Conservation (phyloP, 2,329 filamentous ascomycete genomes). For the Pestalotiopsis sp. region DNA sequence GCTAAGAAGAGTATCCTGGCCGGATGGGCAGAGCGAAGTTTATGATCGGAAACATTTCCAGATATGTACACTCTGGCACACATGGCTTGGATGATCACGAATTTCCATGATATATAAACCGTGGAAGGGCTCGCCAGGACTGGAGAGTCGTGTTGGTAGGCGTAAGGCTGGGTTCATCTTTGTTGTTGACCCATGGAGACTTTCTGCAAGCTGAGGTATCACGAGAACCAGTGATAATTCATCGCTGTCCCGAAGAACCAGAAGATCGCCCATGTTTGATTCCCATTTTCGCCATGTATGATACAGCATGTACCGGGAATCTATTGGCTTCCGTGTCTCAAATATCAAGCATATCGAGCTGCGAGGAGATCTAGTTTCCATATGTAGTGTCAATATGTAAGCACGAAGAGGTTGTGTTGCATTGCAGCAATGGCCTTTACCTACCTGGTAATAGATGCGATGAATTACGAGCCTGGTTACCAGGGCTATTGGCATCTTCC, state of each 20-base stretch:
- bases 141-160: too few relatives aligned
- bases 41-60: not conserved
- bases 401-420: not conserved
- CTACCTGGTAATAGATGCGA: not conserved
- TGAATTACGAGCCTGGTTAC: not conserved
- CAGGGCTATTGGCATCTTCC: not conserved
- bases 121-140: too few relatives aligned
- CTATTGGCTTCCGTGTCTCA: not conserved
- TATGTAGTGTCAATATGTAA: not conserved
- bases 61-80: not conserved
- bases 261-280: not conserved
- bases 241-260: not conserved
- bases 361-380: not conserved
- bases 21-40: not conserved
- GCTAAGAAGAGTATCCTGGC: not conserved
- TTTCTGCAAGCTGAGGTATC: too few relatives aligned
- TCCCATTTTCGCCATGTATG: not conserved
- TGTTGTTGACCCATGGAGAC: too few relatives aligned
- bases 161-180: too few relatives aligned
- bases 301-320: not conserved
- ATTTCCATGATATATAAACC: too few relatives aligned
- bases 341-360: not conserved
- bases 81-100: too few relatives aligned
- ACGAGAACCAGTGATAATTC: not conserved
- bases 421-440: not conserved